Evolutionary conservation across 202 grass and related monocot species (phyloP), one percentile per base, ranked within the genome.

Genomic region (Dendrocalamus latiflorus): DNA sequence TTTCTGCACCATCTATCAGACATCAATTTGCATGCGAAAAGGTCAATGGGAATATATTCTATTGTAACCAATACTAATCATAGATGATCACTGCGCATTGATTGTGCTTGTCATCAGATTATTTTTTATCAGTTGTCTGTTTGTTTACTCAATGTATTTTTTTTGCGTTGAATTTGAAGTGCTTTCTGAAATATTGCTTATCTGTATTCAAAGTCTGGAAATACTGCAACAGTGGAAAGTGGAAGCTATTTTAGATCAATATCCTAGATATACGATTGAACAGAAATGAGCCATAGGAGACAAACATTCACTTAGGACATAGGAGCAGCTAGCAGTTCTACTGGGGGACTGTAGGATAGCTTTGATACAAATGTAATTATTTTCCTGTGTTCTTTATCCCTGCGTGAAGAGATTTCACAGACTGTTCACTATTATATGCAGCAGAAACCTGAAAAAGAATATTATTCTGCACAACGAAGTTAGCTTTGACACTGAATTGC

Each of bases 11-110:
- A 34, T 57, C 70, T 38, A 33, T 65, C 5, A 6, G 4, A 43
- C 45, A 74, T 63, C 24, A 73, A 51, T 49, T 72, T 42, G 30
- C 25, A 57, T 65, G 33, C 26, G 68, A n/a, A 55, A 55, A 89
- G 65, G 10, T 76, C 14, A 61, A 36, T 26, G 25, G 28, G 76
- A 77, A 72, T 70, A 66, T 86, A 66, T 89, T 85, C 65, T 51
- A 11, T 48, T 22, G 9, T 44, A 33, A 65, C 50, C 21, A 70
- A 72, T 45, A 49, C n/a, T 20, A 80, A 70, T 63, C 70, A 63
- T 21, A 55, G 15, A 25, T 58, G 38, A 24, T 71, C 72, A 85
- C 48, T 34, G 11, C 54, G 25, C 26, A 9, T 38, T 59, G 25
- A 67, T 58, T 57, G 41, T 14, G 10, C 48, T 50, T 82, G 57